These are phyloP conservation scores for Paracorniculantispora psalliotae DNA, from an alignment of 2,329 filamentous ascomycete species.

Conservation along the genomic window DNA sequence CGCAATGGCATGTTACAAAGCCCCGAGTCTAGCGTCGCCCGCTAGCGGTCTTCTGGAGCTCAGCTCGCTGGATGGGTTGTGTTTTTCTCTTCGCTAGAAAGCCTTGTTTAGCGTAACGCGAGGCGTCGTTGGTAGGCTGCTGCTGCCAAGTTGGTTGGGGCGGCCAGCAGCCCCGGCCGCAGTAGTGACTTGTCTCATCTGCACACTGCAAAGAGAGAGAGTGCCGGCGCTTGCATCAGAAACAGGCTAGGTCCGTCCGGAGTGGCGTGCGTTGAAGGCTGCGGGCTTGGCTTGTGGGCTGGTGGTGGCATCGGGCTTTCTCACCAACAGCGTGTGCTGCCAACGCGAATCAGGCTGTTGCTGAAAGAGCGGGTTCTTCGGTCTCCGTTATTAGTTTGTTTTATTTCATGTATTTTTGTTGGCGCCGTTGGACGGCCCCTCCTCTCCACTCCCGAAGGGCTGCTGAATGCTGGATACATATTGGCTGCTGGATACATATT, in stretches of 20 bases:
- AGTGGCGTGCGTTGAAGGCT: conserved; percentile 3
- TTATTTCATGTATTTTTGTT: background rate
- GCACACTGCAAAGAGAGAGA: no score
- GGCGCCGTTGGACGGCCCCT: conserved; percentile 8
- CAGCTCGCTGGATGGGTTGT: no score
- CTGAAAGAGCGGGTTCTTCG: no score
- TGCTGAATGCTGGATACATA: background rate
- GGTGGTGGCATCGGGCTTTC: no score
- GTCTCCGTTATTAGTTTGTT: no score
- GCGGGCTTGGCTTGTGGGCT: conserved; percentile 1
- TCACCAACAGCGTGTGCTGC: conserved; percentile 1
- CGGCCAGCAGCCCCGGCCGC: background rate
- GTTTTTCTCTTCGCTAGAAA: no score
- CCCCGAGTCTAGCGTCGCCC: no score
- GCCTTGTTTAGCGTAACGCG: no score
- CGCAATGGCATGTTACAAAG: no score
- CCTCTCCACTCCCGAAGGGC: background rate
- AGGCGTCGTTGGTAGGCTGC: no score
- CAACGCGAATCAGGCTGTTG: background rate
- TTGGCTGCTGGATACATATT: background rate
- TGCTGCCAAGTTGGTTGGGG: background rate
- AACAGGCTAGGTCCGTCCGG: background rate
- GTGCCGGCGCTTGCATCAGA: conserved; percentile 4
- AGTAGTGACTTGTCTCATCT: background rate
- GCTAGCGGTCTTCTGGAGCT: no score